Percentiles rank a stretch among this genome's conserved stretches.
These are phyloP conservation scores for Mortierella hygrophila DNA, from an alignment of 192 early-diverging fungal species.

Conservation along the genomic window DNA sequence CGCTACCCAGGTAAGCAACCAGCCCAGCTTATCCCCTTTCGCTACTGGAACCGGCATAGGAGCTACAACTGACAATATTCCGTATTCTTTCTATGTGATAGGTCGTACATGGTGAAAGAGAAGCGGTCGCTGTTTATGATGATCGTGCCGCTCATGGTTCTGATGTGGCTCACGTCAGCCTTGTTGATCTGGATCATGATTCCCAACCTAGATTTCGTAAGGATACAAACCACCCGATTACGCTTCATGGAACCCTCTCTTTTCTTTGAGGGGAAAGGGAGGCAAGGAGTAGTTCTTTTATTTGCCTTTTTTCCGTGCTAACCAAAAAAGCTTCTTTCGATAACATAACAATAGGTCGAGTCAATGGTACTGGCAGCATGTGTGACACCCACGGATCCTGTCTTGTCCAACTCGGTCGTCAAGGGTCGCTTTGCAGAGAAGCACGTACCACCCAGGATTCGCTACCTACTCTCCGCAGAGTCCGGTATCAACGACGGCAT, in stretches of 20 bases:
- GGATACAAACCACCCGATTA: background rate
- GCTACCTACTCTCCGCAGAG: conserved; percentile 79
- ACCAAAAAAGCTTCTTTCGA: background rate
- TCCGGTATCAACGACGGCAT: conserved; percentile 93
- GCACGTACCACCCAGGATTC: conserved; percentile 78
- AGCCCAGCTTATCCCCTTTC: background rate
- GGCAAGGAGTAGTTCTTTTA: background rate
- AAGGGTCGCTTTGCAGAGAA: conserved; percentile 92
- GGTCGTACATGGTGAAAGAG: conserved; percentile 78
- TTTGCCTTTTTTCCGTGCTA: background rate
- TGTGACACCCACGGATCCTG: conserved; percentile 93
- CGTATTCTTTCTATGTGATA: conserved; percentile 16
- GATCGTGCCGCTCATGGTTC: conserved; percentile 83
- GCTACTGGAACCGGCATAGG: background rate
- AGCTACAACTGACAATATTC: background rate
- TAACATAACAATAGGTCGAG: conserved; percentile 60
- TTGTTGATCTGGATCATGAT: conserved; percentile 70
- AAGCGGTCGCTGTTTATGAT: conserved; percentile 73
- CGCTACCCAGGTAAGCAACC: conserved; percentile 64
- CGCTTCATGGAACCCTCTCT: background rate
- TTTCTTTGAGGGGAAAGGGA: background rate
- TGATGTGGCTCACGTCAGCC: conserved; percentile 84
- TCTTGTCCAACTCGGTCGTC: conserved; percentile 92
- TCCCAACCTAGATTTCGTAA: conserved; percentile 64
- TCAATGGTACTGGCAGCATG: conserved; percentile 85